These are phyloP conservation scores for Cladosporium colombiae DNA, from an alignment of 2,329 filamentous ascomycete genomes.

Conservation along the genomic window DNA sequence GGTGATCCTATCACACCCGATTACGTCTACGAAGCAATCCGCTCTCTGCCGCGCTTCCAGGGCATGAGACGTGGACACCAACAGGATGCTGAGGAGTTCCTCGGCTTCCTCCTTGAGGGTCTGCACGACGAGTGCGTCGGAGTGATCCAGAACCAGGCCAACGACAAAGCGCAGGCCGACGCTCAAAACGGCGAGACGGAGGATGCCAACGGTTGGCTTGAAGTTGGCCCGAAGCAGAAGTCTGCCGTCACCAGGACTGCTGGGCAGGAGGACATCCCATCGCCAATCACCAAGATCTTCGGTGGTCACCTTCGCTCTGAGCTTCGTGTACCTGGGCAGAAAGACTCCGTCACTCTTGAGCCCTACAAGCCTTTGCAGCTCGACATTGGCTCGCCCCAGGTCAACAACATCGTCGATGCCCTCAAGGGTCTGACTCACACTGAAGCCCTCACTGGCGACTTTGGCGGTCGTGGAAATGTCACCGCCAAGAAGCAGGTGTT, in stretches of 20 bases:
- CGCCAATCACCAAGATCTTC: slow-evolving; percentile 91
- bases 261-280: slow-evolving; percentile 55
- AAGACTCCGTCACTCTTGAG: slow-evolving; percentile 88
- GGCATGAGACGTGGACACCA: slow-evolving; percentile 95
- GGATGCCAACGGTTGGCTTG: slow-evolving; percentile 72
- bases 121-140: slow-evolving; percentile 88
- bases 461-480: slow-evolving; percentile 70
- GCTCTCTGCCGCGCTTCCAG: slow-evolving; percentile 80
- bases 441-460: slow-evolving; percentile 83
- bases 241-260: slow-evolving; percentile 83
- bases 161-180: slow-evolving; percentile 32
- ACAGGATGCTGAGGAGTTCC: slow-evolving; percentile 95
- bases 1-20: slow-evolving; percentile 91
- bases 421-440: slow-evolving; percentile 79
- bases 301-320: slow-evolving; percentile 89
- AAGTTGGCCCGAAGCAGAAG: slow-evolving; percentile 91
- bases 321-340: slow-evolving; percentile 79
- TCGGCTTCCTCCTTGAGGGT: slow-evolving; percentile 88
- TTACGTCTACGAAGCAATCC: slow-evolving; percentile 92
- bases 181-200: slow-evolving; percentile 37
- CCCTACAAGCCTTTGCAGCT: slow-evolving; percentile 93
- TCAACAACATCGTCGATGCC: slow-evolving; percentile 90
- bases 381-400: slow-evolving; percentile 83
- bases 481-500: slow-evolving; percentile 90
- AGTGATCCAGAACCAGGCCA: slow-evolving; percentile 58